Base-by-base conservation (phyloP, 2,329 filamentous ascomycete species). In the Paramyrothecium roridum region DNA sequence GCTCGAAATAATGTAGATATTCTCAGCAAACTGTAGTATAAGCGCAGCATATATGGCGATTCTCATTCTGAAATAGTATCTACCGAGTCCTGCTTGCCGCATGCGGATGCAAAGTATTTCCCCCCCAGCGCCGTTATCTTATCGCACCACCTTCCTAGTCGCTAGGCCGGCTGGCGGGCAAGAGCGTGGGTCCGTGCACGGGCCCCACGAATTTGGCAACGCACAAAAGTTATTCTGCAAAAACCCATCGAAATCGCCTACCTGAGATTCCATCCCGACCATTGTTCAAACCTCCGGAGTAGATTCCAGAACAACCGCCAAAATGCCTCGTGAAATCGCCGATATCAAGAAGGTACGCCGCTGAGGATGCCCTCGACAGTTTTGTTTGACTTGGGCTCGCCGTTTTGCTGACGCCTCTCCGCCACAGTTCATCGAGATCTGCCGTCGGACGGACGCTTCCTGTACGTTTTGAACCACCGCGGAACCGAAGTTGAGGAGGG, bases 391-490 rank as follows among this genome's bases (percentile, higher is more conserved):
- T n/a, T n/a, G n/a, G n/a, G n/a, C 37, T 48, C 33, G 43, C 37
- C 33, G 47, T n/a, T 13, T 22, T 59, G 67, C 71, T 75, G 62
- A 73, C 67, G 40, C 19, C n/a, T 12, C 22, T 26, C 56, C 55
- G n/a, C n/a, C 57, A 77, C 78, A 96, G 86, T 99, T 99, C 91
- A 96, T 99, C 80, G 95, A 98, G 89, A 96, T 99, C 87, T 96
- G 91, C 88, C 90, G 93, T 81, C 90, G 95, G 79, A 96, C 96
- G 86, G 96, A 99, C 88, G 95, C 95, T 78, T 96, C 90, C 77
- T 96, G 95, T 99, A 90, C 74, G 92, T 93, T 65, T 16, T 50
- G 45, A 23, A 17, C 43, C 37, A 43, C n/a, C n/a, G 55, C 54
- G 48, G 61, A 64, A 46, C 43, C 59, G 50, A 51, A 40, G 47